Base-by-base conservation (phyloP, 2,329 filamentous ascomycete species). In the Scedosporium aurantiacum region DNA sequence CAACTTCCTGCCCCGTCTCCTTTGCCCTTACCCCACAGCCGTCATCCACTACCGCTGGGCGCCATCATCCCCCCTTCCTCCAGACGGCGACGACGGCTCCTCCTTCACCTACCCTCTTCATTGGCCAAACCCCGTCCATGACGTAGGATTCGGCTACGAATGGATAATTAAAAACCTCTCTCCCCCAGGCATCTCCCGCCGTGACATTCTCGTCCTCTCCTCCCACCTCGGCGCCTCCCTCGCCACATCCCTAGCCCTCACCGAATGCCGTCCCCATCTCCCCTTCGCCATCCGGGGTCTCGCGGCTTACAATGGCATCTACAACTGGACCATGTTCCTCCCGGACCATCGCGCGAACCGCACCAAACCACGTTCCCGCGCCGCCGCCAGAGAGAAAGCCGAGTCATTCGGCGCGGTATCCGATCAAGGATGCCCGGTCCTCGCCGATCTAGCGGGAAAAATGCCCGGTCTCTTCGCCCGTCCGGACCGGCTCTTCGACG, bases 251-350 rank as follows among this genome's bases (percentile, higher is more conserved):
- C 73, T 87, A 2, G 79, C 83, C 7, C 70, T 87, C 52, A 86
- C 82, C 1, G 82, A 86, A 68, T 72, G 77, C 1, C 73, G 76
- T 54, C 65, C 72, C 1, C 72, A 79, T 60, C 66, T 71, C 14
- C 70, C 67, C 37, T 75, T 82, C 67, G 75, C 73, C 45, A 73
- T 86, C 52, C 76, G 80, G 8, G 83, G 83, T 6, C 69, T 85
- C 37, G 71, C 83, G 16, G 77, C 78, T 6, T 80, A 80, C 70
- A 83, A 87, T 65, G 84, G 82, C 50, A 76, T 87, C 62, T 87
- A 84, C 71, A 80, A 87, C 72, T 87, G 84, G 84, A 83, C 82
- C 62, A 80, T 76, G 69, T 82, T 85, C 63, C 74, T 84, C 10
- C 79, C 80, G 0, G 76, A 80, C 64, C 80, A 84, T 62, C 75